These are phyloP conservation scores for Cryptococcus amylolentus DNA, from an alignment of 1,284 basidiomycete genomes.

Conservation along the genomic window DNA sequence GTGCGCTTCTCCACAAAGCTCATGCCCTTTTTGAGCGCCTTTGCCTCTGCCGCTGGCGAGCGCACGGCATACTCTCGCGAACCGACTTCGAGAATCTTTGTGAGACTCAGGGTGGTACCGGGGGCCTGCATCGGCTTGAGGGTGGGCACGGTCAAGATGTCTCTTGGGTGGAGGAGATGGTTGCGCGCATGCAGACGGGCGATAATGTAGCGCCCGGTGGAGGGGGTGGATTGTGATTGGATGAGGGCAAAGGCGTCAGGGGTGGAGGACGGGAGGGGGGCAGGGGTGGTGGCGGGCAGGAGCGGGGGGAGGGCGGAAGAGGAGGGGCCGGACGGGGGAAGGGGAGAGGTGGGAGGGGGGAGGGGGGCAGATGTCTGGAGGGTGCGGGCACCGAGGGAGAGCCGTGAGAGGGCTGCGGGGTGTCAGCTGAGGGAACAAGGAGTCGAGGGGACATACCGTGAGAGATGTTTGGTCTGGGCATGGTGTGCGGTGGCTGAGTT, in stretches of 20 bases:
- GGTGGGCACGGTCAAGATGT: slow-evolving; percentile 86
- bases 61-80: slow-evolving; percentile 81
- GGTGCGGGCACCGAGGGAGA: slow-evolving; percentile 8
- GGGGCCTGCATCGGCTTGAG: slow-evolving; percentile 60
- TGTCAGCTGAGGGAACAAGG: not conserved
- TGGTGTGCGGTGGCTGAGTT: not conserved
- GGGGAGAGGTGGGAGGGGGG: slow-evolving; percentile 21
- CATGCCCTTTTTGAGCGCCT: slow-evolving; percentile 48
- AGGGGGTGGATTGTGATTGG: slow-evolving; percentile 42
- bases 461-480: not conserved
- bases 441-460: not conserved
- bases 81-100: slow-evolving; percentile 88
- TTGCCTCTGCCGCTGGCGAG: slow-evolving; percentile 55
- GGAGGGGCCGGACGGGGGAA: slow-evolving; percentile 15
- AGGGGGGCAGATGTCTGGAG: slow-evolving; percentile 35
- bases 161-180: slow-evolving; percentile 82
- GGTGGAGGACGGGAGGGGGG: slow-evolving; percentile 27
- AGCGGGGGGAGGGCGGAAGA: slow-evolving; percentile 34
- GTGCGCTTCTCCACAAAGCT: slow-evolving; percentile 15
- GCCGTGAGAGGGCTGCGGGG: slow-evolving; percentile 11
- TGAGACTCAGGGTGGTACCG: slow-evolving; percentile 78
- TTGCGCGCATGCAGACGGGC: slow-evolving; percentile 83
- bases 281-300: slow-evolving; percentile 20
- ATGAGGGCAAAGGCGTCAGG: slow-evolving; percentile 49
- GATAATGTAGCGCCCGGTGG: slow-evolving; percentile 82